phyloP scores from a whole-genome alignment of 768 basidiomycete species.

The Kondoa malvinella region DNA sequence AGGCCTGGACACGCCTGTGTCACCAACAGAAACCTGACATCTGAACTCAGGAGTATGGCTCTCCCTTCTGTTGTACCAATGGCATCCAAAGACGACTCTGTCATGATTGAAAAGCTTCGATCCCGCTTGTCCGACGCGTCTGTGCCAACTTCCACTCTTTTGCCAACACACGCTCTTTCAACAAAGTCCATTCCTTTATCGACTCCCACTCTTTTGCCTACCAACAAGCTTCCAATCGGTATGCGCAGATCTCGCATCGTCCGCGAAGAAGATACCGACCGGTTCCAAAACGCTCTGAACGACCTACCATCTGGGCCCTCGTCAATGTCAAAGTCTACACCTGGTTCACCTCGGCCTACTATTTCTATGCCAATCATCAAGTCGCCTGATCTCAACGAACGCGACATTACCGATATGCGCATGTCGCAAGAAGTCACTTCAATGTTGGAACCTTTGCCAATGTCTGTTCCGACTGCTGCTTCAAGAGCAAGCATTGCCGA shows the following conservation, averaged over 20 bases:
- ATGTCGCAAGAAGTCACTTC: too few species aligned
- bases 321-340: neutral
- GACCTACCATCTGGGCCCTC: conserved; percentile 1
- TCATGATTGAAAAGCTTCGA: neutral
- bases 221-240: neutral
- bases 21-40: too few species aligned
- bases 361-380: too few species aligned
- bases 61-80: neutral
- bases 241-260: neutral
- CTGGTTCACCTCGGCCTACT: too few species aligned
- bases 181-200: neutral
- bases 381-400: too few species aligned
- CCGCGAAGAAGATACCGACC: neutral
- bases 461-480: too few species aligned
- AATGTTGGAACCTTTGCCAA: too few species aligned
- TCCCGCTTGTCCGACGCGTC: neutral
- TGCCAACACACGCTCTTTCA: neutral
- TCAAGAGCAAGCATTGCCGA: too few species aligned
- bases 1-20: too few species aligned
- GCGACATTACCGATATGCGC: too few species aligned
- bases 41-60: neutral
- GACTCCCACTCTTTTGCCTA: neutral
- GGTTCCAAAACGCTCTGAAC: neutral
- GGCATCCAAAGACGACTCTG: neutral
- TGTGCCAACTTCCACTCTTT: too few species aligned